Evolutionary conservation across 2,329 filamentous ascomycete species (phyloP), one percentile per base, ranked within the genome.

Genomic region (Chaetomiaceae sp.): DNA sequence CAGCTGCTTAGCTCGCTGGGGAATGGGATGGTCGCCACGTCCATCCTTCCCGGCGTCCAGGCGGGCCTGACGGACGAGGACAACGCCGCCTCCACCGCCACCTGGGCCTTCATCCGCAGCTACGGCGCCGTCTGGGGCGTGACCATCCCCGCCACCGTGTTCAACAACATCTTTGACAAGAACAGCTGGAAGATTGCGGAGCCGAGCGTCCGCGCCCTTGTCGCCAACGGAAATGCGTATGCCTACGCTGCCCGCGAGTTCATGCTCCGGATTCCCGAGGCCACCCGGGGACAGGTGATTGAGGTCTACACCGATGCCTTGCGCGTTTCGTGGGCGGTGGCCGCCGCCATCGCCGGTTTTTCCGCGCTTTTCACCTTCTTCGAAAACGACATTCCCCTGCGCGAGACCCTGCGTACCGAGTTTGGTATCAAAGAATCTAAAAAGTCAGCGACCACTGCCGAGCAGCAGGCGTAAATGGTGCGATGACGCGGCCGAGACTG

Each of bases 61-160:
- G 72, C 70, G 0, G 52, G 60, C 0, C 51, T 71, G 1, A 30
- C 57, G 1, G 68, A 72, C 8, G 49, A 50, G 1, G 67, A 74
- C 41, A 57, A 59, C 0, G 65, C 67, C 1, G 45, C 62, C 1
- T 65, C 67, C 0, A 68, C 68, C 3, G 64, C 59, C 2, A 66
- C 68, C 35, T 73, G 66, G 62, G 57, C 62, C 0, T 78, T 77
- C 47, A 56, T 73, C 47, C 66, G 73, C 30, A 67, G 59, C 43
- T 68, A 77, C 26, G 74, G 74, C 3, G 56, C 62, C n/a, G 66
- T 70, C 3, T 69, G 74, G 58, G 74, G 71, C 8, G 63, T 71
- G 1, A 63, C 70, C 0, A 66, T 78, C 27, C 63, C 68, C 0
- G 65, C 62, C 2, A 60, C 65, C 6, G 62, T 74, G 33, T 75